These are phyloP conservation scores for Podila clonocystis DNA, from an alignment of 192 early-diverging fungal species.

Conservation along the genomic window DNA sequence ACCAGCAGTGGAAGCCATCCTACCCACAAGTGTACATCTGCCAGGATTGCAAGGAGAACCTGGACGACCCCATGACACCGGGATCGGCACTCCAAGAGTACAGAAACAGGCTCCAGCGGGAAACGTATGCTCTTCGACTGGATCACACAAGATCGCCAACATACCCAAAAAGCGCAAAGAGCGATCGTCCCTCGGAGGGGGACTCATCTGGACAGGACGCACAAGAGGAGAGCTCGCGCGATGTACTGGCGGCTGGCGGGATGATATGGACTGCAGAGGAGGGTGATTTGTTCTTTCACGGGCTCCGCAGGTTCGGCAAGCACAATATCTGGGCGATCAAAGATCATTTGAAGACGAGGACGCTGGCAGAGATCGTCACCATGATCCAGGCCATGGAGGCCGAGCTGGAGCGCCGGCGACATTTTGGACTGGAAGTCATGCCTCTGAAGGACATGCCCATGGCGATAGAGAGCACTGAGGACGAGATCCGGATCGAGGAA, in stretches of 20 bases:
- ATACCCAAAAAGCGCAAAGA: too few species aligned
- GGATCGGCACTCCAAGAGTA: too few species aligned
- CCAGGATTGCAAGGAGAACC: neutral
- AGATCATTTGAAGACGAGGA: conserved; percentile 28
- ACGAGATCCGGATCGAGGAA: conserved; percentile 18
- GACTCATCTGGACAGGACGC: too few species aligned
- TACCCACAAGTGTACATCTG: conserved; percentile 19
- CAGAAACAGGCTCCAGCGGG: too few species aligned
- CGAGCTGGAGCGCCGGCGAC: conserved; percentile 13
- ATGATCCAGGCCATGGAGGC: conserved; percentile 40
- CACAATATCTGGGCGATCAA: conserved; percentile 46
- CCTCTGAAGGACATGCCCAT: conserved; percentile 32
- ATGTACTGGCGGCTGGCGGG: conserved; percentile 19
- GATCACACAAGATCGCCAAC: too few species aligned
- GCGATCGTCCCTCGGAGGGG: too few species aligned
- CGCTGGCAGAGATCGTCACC: conserved; percentile 35
- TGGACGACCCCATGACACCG: too few species aligned
- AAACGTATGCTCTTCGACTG: too few species aligned
- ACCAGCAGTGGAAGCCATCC: conserved; percentile 4
- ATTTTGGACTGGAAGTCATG: neutral
- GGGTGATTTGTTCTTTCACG: conserved; percentile 31
- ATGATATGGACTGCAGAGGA: conserved; percentile 32
- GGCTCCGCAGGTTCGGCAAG: conserved; percentile 34
- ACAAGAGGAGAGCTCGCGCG: neutral
- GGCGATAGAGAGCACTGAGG: conserved; percentile 28